A percentile compares a stretch with the other conserved stretches of the same genome.
phyloP scores from a whole-genome alignment of 768 basidiomycete species.

The Symmetrospora coprosmae region DNA sequence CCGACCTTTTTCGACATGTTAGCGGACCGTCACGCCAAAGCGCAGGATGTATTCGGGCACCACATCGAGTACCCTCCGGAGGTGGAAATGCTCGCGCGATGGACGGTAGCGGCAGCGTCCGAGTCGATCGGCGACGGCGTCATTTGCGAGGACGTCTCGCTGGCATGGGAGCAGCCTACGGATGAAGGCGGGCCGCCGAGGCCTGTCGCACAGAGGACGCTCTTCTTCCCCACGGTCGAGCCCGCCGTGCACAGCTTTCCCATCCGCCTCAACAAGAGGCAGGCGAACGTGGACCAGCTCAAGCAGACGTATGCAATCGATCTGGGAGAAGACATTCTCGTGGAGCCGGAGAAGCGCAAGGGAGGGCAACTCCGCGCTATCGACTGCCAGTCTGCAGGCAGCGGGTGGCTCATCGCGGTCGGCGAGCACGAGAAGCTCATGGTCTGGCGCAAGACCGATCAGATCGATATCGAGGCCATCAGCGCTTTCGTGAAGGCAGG shows the following conservation, averaged over 20 bases:
- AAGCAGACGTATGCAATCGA: constrained; percentile 1
- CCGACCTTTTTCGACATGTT: constrained; percentile 15
- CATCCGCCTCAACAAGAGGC: background rate
- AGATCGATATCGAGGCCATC: background rate
- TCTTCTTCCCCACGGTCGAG: constrained; percentile 4
- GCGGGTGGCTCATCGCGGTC: constrained; percentile 6
- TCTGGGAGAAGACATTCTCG: constrained; percentile 4
- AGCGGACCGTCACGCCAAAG: background rate
- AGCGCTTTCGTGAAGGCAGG: too few relatives aligned
- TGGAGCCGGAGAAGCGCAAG: background rate
- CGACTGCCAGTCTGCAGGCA: constrained; percentile 1
- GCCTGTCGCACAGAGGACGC: background rate
- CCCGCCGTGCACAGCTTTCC: constrained; percentile 2
- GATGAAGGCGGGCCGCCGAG: background rate
- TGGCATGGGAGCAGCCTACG: background rate
- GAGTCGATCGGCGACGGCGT: constrained; percentile 6
- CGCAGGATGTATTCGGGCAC: background rate
- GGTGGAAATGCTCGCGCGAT: background rate
- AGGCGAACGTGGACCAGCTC: background rate
- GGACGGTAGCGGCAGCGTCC: constrained; percentile 4
- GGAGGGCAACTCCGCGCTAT: background rate
- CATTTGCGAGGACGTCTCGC: too few relatives aligned
- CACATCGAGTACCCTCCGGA: background rate
- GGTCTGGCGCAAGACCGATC: background rate
- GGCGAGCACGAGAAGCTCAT: constrained; percentile 7